A percentile compares a stretch with the other conserved stretches of the same genome.
phyloP scores from a whole-genome alignment of 176 grass and related monocot species.

The Puccinellia tenuiflora region DNA sequence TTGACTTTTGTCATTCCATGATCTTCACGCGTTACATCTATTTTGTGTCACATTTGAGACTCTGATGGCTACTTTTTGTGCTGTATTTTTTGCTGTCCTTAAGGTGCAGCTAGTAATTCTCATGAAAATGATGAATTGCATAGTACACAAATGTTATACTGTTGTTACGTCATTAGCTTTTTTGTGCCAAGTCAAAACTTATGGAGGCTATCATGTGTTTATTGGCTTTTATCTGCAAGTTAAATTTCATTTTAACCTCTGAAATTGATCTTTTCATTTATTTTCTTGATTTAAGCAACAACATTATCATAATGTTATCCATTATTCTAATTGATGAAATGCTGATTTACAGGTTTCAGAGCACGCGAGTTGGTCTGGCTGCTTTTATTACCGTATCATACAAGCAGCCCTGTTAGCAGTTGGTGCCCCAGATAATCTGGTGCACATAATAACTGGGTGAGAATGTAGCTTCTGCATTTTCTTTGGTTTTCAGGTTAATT shows the following conservation, averaged over 20 bases:
- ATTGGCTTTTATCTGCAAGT: neutral
- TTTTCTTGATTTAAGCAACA: neutral
- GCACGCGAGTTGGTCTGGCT: conserved; percentile 96
- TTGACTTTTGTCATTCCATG: conserved; percentile 1
- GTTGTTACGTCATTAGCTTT: neutral
- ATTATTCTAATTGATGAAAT: conserved; percentile 19
- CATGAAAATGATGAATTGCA: neutral
- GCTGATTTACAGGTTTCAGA: conserved; percentile 64
- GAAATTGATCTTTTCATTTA: neutral
- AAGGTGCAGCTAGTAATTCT: neutral
- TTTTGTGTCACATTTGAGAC: neutral
- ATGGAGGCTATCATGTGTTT: neutral
- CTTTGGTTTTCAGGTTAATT: conserved; percentile 4
- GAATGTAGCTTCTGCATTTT: conserved; percentile 10
- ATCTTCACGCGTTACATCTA: neutral
- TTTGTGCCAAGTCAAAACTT: neutral
- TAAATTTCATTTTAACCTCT: neutral
- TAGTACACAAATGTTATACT: neutral
- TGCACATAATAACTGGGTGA: conserved; percentile 96
- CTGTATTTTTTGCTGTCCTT: neutral
- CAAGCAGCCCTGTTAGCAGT: conserved; percentile 95
- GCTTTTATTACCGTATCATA: conserved; percentile 95
- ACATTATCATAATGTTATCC: neutral
- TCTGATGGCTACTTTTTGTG: neutral
- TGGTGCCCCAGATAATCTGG: conserved; percentile 90